Evolutionary conservation across 164 flowering plant species (phyloP).

Genomic region (Malania oleifera): DNA sequence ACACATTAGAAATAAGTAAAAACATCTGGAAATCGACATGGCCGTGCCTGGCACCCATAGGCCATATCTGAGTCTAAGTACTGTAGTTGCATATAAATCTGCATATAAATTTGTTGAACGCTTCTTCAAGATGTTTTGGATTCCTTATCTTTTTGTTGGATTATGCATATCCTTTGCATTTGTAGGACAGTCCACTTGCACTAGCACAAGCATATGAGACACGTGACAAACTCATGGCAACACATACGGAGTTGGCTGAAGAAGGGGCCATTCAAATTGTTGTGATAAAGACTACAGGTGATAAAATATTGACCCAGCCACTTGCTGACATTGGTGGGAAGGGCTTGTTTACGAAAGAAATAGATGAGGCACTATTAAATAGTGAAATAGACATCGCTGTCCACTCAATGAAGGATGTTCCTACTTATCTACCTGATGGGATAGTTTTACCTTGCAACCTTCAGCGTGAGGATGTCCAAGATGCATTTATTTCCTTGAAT

Average conservation of each 20-base stretch:
- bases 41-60: no score
- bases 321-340: conserved; percentile 98
- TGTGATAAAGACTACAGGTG: conserved; percentile 92
- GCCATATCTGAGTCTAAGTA: no score
- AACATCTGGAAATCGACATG: no score
- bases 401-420: conserved; percentile 99
- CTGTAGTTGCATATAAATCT: no score
- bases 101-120: no score
- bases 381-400: conserved; percentile 90
- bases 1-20: no score
- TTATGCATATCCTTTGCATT: conserved; percentile 14
- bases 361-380: conserved; percentile 87
- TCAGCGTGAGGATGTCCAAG: conserved; percentile 91
- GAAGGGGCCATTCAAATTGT: conserved; percentile 91
- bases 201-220: conserved; percentile 98
- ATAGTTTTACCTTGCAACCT: conserved; percentile 91
- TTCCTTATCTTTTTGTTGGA: not conserved
- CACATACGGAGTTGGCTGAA: conserved; percentile 75
- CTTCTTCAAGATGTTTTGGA: not conserved
- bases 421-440: conserved; percentile 86
- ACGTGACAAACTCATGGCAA: conserved; percentile 64
- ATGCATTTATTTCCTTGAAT: conserved; percentile 78
- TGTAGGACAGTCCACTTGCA: conserved; percentile 90
- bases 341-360: conserved; percentile 93
- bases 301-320: conserved; percentile 80